Conservation (phyloP, 2,329 filamentous ascomycete genomes). For the Davidsoniella eucalypti region DNA sequence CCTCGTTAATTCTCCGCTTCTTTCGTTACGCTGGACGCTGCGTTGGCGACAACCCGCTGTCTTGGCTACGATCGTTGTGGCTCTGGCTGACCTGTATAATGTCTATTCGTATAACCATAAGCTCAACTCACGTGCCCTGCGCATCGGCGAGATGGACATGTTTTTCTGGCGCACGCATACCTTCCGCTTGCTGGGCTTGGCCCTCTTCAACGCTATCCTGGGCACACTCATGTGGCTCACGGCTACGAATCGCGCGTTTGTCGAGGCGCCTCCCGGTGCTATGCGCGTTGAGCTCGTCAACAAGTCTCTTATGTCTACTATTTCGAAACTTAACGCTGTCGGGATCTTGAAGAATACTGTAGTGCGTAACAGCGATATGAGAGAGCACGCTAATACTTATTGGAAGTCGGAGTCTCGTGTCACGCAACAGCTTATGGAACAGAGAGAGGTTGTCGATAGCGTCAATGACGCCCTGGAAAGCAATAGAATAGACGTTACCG, state of each 20-base stretch:
- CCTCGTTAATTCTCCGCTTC: constrained; percentile 50
- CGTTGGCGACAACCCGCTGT: constrained; percentile 59
- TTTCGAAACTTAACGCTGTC: constrained; percentile 53
- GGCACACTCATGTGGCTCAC: constrained; percentile 57
- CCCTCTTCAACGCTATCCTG: constrained; percentile 44
- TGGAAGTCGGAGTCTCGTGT: constrained; percentile 64
- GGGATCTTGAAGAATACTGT: constrained; percentile 69
- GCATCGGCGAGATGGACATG: constrained; percentile 47
- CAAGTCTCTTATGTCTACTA: constrained; percentile 38
- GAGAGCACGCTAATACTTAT: constrained; percentile 50
- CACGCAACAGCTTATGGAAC: constrained; percentile 62
- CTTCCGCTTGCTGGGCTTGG: constrained; percentile 47
- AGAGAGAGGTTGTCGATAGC: constrained; percentile 55
- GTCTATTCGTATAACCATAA: constrained; percentile 49
- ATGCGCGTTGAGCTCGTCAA: constrained; percentile 49
- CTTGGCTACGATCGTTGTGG: constrained; percentile 40
- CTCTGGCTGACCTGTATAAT: constrained; percentile 48
- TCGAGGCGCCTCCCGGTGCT: constrained; percentile 39
- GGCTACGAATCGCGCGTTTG: constrained; percentile 64
- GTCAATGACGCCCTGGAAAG: constrained; percentile 50
- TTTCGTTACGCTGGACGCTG: constrained; percentile 46
- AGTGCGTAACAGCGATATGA: constrained; percentile 54
- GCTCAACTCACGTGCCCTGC: constrained; percentile 44
- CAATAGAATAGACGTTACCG: constrained; percentile 41
- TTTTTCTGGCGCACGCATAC: constrained; percentile 55